phyloP scores from a whole-genome alignment of 1,284 basidiomycete genomes.

The Irpex sp. region DNA sequence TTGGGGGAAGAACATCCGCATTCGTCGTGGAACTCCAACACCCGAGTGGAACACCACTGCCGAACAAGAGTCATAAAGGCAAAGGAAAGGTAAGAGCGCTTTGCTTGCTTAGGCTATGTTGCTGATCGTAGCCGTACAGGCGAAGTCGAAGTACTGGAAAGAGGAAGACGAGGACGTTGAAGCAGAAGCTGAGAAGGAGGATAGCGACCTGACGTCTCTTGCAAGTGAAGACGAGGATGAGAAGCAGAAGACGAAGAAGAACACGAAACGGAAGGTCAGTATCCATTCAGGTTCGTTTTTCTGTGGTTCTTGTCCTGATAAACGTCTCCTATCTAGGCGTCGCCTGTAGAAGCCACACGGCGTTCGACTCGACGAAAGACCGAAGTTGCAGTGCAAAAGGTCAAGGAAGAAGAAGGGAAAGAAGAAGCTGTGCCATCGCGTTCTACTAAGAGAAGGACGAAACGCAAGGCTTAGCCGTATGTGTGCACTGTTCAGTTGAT shows the following conservation, averaged over 20 bases:
- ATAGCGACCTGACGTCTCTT: not conserved
- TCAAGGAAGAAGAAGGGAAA: not conserved
- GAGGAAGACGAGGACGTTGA: not conserved
- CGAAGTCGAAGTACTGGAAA: not conserved
- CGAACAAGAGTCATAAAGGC: not conserved
- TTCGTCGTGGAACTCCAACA: slow-evolving; percentile 68
- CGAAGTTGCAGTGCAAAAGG: not conserved
- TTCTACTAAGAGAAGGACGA: not conserved
- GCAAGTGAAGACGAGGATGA: not conserved
- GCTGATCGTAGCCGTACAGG: not conserved
- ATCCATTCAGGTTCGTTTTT: not conserved
- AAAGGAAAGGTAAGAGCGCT: not conserved
- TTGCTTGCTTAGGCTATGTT: not conserved
- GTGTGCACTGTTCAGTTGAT: too few relatives aligned
- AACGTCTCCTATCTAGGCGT: not conserved
- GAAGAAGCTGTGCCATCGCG: not conserved
- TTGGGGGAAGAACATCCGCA: slow-evolving; percentile 80
- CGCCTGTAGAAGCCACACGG: not conserved
- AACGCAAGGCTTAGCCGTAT: not conserved
- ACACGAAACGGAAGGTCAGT: not conserved
- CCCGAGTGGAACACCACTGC: slow-evolving; percentile 21
- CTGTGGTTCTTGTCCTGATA: not conserved
- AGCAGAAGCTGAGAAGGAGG: not conserved
- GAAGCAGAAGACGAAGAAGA: not conserved
- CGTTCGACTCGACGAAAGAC: not conserved